Conservation (phyloP, 1,284 basidiomycete species). For the Melampsora abietis-canadensis region DNA sequence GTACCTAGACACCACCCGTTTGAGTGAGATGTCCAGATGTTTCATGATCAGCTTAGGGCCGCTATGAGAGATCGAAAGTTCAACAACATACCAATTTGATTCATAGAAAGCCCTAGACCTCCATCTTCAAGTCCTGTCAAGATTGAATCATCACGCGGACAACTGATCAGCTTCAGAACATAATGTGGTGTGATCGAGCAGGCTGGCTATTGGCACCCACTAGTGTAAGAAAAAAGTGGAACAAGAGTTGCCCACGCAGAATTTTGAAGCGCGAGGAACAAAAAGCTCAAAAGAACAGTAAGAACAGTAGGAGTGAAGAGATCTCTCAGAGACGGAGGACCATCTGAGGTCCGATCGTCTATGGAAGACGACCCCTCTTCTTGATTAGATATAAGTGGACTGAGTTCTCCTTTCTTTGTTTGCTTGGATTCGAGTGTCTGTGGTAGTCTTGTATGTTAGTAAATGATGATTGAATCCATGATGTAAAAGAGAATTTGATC, state of each 20-base stretch:
- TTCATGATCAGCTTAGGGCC: too few species aligned
- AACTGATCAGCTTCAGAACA: background rate
- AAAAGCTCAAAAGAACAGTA: slow-evolving; percentile 17
- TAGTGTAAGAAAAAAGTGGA: slow-evolving; percentile 39
- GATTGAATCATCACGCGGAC: background rate
- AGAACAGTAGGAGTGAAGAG: slow-evolving; percentile 24
- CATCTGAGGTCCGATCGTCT: background rate
- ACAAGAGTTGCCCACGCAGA: slow-evolving; percentile 27
- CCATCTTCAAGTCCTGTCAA: slow-evolving; percentile 33
- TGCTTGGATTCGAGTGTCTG: slow-evolving; percentile 1
- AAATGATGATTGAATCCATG: background rate
- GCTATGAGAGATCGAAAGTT: too few species aligned
- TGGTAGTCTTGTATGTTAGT: too few species aligned
- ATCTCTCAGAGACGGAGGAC: background rate
- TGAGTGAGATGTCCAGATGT: background rate
- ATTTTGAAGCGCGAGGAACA: slow-evolving; percentile 22
- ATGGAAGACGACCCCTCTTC: too few species aligned
- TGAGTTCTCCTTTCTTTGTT: background rate
- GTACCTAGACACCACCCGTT: slow-evolving; percentile 13
- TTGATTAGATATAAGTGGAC: too few species aligned
- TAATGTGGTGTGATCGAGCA: background rate
- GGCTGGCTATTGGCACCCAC: slow-evolving; percentile 1
- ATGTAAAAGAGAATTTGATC: background rate
- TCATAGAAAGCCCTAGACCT: slow-evolving; percentile 27
- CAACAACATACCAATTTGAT: slow-evolving; percentile 20